Evolutionary conservation across 2,329 filamentous ascomycete genomes (phyloP).

Genomic region (Aspergillus thermomutatus): DNA sequence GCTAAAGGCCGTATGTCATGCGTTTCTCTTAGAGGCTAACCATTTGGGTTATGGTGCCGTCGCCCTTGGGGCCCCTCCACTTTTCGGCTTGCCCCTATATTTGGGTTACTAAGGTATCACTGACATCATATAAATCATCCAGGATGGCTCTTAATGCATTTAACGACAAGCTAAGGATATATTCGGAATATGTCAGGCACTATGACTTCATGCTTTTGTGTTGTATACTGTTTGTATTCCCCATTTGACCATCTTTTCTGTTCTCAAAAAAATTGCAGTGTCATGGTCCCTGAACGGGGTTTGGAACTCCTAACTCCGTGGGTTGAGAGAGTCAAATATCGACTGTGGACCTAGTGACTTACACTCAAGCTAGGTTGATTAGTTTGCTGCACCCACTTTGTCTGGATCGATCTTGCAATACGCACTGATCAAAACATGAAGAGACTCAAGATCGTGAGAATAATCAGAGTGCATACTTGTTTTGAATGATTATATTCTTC

Average conservation of each 20-base stretch:
- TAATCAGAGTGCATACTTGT: no score
- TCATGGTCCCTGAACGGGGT: not conserved
- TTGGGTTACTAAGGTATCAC: not conserved
- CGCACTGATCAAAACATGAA: no score
- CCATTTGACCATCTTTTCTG: not conserved
- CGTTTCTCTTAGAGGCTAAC: conserved; percentile 3
- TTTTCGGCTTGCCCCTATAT: conserved; percentile 5
- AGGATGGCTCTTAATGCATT: not conserved
- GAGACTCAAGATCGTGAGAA: not conserved
- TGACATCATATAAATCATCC: conserved; percentile 10
- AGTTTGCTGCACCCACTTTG: not conserved
- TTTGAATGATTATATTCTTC: no score
- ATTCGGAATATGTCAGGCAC: not conserved
- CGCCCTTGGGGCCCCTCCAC: conserved; percentile 3
- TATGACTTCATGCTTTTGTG: not conserved
- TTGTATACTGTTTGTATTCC: not conserved
- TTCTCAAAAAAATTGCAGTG: not conserved
- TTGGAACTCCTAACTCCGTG: not conserved
- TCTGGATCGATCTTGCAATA: not conserved
- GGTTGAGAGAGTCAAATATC: not conserved
- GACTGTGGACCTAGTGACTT: not conserved
- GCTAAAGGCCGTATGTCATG: conserved; percentile 9
- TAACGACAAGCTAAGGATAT: not conserved
- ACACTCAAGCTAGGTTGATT: no score
- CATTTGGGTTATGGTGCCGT: conserved; percentile 2